These are phyloP conservation scores for Fonsecaea erecta DNA, from an alignment of 2,329 filamentous ascomycete species.

Conservation along the genomic window DNA sequence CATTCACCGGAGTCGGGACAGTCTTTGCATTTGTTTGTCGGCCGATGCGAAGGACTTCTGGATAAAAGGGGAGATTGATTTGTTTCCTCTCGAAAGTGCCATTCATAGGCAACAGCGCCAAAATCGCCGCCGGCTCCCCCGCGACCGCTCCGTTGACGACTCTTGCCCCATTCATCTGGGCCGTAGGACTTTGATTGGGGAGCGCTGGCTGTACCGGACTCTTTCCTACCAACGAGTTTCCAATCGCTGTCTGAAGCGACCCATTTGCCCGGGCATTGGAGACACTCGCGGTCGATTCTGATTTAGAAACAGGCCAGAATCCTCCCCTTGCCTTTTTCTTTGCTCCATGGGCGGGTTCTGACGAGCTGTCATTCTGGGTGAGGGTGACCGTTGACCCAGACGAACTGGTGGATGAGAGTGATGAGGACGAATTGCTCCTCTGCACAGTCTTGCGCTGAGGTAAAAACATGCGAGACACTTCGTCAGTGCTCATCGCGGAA, in stretches of 20 bases:
- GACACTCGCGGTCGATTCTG: conserved; percentile 67
- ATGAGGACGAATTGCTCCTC: conserved; percentile 89
- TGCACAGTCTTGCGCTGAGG: conserved; percentile 79
- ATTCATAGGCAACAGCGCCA: conserved; percentile 88
- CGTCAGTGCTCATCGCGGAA: conserved; percentile 78
- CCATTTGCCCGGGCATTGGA: conserved; percentile 66
- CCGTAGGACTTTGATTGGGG: conserved; percentile 72
- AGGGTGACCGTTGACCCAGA: conserved; percentile 52
- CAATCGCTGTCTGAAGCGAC: conserved; percentile 51
- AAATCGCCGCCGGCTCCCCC: conserved; percentile 71
- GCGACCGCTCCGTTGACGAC: conserved; percentile 50
- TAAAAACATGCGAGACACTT: conserved; percentile 85
- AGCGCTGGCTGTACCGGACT: conserved; percentile 53
- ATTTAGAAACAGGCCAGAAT: conserved; percentile 68
- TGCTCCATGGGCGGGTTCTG: conserved; percentile 43
- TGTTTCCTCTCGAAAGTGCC: conserved; percentile 97
- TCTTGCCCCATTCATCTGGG: conserved; percentile 63
- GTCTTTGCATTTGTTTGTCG: conserved; percentile 98
- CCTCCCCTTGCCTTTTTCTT: conserved; percentile 57
- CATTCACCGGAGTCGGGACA: conserved; percentile 85
- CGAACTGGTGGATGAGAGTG: conserved; percentile 67
- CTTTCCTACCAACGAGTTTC: conserved; percentile 33
- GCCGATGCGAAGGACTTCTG: conserved; percentile 93
- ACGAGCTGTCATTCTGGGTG: conserved; percentile 42
- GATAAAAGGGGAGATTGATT: conserved; percentile 87